Conservation (phyloP, 345 rosid species). For the Laguncularia racemosa region DNA sequence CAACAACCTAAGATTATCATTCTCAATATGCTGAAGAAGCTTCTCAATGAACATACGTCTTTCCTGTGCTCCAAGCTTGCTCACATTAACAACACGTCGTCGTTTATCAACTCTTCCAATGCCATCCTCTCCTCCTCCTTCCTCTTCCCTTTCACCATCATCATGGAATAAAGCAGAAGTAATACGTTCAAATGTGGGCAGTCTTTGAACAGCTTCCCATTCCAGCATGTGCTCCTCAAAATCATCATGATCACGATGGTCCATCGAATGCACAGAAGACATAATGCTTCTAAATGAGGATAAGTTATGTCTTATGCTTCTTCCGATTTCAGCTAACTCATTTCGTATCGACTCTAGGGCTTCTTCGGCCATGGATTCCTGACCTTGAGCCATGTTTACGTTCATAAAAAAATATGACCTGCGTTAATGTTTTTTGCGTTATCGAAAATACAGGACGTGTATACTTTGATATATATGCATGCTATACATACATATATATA, state of each 20-base stretch:
- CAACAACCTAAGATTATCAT: constrained; percentile 18
- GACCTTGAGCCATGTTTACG: no score
- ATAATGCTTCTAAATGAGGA: constrained; percentile 24
- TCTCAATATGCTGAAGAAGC: constrained; percentile 17
- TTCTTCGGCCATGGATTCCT: constrained; percentile 11
- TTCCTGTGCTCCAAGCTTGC: constrained; percentile 15
- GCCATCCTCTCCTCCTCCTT: no score
- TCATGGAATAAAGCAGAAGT: constrained; percentile 6
- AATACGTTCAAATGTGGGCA: constrained; percentile 13
- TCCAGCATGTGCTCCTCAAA: constrained; percentile 11
- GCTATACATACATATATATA: no score
- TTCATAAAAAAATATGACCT: no score
- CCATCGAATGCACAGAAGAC: no score
- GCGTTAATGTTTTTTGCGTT: no score
- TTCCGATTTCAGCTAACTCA: constrained; percentile 37
- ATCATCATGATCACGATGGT: no score
- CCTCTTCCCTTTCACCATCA: not conserved
- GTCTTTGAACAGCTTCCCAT: constrained; percentile 17
- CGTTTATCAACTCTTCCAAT: no score
- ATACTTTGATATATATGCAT: no score
- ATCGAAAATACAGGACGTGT: no score
- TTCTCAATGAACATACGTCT: constrained; percentile 20
- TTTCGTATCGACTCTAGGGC: constrained; percentile 24
- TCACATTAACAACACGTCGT: constrained; percentile 11
- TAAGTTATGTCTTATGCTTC: constrained; percentile 19